Evolutionary conservation across 1,284 basidiomycete species (phyloP), one percentile per base, ranked within the genome.

Genomic region (Irpex sp.): DNA sequence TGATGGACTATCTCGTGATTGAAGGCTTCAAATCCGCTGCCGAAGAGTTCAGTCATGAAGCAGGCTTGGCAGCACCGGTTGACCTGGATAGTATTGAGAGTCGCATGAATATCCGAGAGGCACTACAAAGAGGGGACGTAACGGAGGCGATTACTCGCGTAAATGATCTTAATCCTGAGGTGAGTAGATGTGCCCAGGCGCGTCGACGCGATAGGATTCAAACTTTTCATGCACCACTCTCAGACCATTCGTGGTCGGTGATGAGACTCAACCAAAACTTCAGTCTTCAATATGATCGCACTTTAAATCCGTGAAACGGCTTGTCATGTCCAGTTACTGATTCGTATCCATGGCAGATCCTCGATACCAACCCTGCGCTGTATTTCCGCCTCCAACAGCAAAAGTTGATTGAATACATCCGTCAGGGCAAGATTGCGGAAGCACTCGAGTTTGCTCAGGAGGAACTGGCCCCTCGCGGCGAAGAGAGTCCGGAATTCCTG

Each of bases 181-280:
- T 98, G 76, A 80, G 94, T 78, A 57, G 65, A 57, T 3, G 49
- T 64, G 13, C 35, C 50, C 53, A 19, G 11, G 3, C 9, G 57
- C 19, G 19, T 31, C 31, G 60, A 61, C 21, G 59, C 57, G 71
- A 81, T 74, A 92, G 77, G 94, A 96, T 96, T 94, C 89, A 59
- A 83, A 92, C 71, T 76, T 86, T 90, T 93, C 95, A 97, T 98
- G 96, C 96, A 98, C 96, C 96, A 98, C 95, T 92, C 96, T 88
- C 83, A 98, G 90, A 82, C 87, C 83, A 72, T 73, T 73, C 69
- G 55, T 76, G 82, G 87, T 83, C 85, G 79, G 76, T 92, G 92
- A 89, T 88, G 92, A 93, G 76, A 87, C 73, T 76, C 69, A 75
- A 78, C 81, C 82, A 86, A 87, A 88, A 88, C 89, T 92, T 92